Conservation (phyloP, 768 basidiomycete species). For the Lactarius tabidus region DNA sequence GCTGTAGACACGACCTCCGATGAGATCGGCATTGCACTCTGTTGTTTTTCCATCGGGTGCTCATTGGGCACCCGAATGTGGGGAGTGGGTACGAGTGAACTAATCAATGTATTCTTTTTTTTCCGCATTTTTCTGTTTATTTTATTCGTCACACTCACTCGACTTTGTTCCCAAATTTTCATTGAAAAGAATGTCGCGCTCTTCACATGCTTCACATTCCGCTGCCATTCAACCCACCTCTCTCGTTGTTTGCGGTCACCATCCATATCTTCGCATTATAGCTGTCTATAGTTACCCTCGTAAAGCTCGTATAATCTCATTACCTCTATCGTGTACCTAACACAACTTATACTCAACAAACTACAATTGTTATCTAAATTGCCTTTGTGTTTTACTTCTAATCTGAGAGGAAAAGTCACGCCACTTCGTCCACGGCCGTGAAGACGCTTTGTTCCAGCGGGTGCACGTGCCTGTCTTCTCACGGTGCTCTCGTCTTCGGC, state of each 20-base stretch:
- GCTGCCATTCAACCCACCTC: background rate
- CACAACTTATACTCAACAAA: background rate
- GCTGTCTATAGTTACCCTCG: slow-evolving; percentile 1
- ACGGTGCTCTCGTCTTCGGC: no score
- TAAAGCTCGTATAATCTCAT: background rate
- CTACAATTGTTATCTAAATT: no score
- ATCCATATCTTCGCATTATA: background rate
- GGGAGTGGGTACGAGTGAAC: slow-evolving; percentile 8
- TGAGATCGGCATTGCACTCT: slow-evolving; percentile 26
- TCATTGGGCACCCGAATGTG: slow-evolving; percentile 26
- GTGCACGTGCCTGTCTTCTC: no score
- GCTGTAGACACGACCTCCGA: slow-evolving; percentile 29
- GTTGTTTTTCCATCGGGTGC: slow-evolving; percentile 33
- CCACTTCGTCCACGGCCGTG: no score
- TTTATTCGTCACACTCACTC: background rate
- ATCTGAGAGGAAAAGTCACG: no score
- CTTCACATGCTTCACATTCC: background rate
- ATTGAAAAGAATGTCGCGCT: background rate
- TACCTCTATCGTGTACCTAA: no score
- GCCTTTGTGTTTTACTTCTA: no score
- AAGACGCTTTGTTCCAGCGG: no score
- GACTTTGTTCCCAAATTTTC: background rate
- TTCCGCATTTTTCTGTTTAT: background rate
- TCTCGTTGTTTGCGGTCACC: background rate
- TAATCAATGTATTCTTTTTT: background rate